These are phyloP conservation scores for Coccomyxa sp. DNA, from an alignment of 139 green algal species.

Conservation along the genomic window DNA sequence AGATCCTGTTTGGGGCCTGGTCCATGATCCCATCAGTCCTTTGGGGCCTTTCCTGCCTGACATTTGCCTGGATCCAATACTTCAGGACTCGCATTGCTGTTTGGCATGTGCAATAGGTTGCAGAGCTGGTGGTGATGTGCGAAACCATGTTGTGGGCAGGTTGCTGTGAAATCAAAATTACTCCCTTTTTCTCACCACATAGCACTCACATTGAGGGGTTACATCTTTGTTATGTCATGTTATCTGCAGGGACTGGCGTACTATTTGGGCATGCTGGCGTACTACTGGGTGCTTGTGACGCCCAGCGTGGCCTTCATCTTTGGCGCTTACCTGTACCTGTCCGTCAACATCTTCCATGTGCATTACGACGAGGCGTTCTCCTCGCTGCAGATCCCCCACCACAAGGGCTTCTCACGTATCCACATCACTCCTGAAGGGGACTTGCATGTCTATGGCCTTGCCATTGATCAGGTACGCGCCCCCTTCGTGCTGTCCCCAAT, in stretches of 20 bases:
- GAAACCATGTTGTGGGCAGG: too few relatives aligned
- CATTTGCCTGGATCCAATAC: neutral
- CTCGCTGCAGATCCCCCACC: constrained; percentile 59
- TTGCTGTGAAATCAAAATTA: too few relatives aligned
- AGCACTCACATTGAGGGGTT: too few relatives aligned
- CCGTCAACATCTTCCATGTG: constrained; percentile 65
- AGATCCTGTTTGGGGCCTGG: neutral
- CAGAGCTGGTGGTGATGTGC: too few relatives aligned
- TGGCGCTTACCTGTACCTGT: constrained; percentile 80
- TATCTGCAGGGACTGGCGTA: constrained; percentile 53
- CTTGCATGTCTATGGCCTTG: constrained; percentile 61
- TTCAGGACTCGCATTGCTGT: too few relatives aligned
- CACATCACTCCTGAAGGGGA: constrained; percentile 65
- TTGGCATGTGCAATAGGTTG: too few relatives aligned
- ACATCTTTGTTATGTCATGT: neutral
- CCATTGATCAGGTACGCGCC: constrained; percentile 37
- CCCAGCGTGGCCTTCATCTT: constrained; percentile 78
- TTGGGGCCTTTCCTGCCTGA: neutral
- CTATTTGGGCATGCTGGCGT: constrained; percentile 78
- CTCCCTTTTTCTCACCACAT: too few relatives aligned
- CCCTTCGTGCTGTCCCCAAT: too few relatives aligned
- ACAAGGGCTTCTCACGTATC: constrained; percentile 76
- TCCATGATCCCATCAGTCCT: neutral
- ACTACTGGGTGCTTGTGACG: constrained; percentile 89
- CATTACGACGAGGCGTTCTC: constrained; percentile 88